A percentile compares a stretch with the other conserved stretches of the same genome.
Conservation (phyloP, 2,329 filamentous ascomycete genomes). For the Blastomyces emzantsi region DNA sequence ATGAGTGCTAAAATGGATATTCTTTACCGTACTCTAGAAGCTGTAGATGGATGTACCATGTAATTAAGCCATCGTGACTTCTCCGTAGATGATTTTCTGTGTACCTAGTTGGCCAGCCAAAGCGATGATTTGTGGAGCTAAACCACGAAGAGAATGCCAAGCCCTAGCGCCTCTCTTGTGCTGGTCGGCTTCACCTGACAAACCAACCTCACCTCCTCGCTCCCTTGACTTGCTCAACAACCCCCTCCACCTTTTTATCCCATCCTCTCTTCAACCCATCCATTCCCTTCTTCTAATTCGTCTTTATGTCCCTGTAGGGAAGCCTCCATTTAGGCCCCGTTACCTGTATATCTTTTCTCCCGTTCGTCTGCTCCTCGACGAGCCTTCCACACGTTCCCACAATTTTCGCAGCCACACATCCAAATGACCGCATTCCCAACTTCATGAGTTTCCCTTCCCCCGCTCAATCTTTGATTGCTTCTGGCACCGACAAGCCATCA, state of each 20-base stretch:
- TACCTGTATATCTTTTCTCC: neutral
- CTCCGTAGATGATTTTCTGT: neutral
- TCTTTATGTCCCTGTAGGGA: conserved; percentile 2
- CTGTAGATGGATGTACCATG: too few relatives aligned
- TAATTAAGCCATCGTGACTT: neutral
- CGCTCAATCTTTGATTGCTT: conserved; percentile 45
- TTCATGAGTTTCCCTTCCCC: conserved; percentile 49
- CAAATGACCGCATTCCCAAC: conserved; percentile 44
- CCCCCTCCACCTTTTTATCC: conserved; percentile 1
- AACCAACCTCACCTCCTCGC: conserved; percentile 2
- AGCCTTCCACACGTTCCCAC: conserved; percentile 13
- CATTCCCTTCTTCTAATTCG: neutral
- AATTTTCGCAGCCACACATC: conserved; percentile 34
- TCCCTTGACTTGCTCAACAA: neutral
- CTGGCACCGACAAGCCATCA: conserved; percentile 41
- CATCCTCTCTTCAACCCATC: neutral
- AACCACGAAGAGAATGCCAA: conserved; percentile 2
- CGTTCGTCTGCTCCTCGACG: conserved; percentile 5
- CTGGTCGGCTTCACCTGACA: conserved; percentile 2
- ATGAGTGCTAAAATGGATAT: too few relatives aligned
- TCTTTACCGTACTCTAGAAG: too few relatives aligned
- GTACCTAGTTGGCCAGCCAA: too few relatives aligned
- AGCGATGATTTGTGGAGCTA: neutral
- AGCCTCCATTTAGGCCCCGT: neutral
- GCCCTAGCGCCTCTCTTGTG: neutral